These are phyloP conservation scores for Phallus indusiatus DNA, from an alignment of 768 basidiomycete species.

Conservation along the genomic window DNA sequence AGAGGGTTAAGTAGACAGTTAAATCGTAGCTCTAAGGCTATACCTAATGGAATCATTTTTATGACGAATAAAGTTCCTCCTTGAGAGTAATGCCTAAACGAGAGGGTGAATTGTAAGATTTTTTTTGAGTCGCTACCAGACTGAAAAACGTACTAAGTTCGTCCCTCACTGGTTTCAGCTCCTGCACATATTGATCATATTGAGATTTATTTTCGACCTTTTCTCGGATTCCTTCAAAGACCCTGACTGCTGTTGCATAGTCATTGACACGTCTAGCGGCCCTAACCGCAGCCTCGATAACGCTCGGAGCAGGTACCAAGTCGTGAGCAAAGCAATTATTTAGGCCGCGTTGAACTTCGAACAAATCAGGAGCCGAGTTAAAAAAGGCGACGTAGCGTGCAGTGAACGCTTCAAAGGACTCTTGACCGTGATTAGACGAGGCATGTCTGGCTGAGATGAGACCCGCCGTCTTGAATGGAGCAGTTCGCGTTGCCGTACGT, in stretches of 20 bases:
- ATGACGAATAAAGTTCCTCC: constrained; percentile 7
- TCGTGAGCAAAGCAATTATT: constrained; percentile 99
- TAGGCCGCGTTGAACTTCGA: constrained; percentile 96
- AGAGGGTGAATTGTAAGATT: not conserved
- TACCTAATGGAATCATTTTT: not conserved
- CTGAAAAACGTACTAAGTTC: constrained; percentile 64
- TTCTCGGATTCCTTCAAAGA: constrained; percentile 93
- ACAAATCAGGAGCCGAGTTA: constrained; percentile 85
- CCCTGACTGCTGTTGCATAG: constrained; percentile 91
- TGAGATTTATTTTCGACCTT: constrained; percentile 98
- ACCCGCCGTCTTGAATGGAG: constrained; percentile 28
- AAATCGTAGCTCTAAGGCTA: not conserved
- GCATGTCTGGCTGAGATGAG: constrained; percentile 31
- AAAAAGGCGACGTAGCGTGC: constrained; percentile 93
- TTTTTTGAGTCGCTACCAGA: not conserved
- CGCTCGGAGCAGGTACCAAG: constrained; percentile 75
- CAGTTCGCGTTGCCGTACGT: constrained; percentile 45
- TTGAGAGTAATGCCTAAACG: constrained; percentile 3
- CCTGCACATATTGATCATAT: constrained; percentile 87
- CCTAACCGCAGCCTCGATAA: constrained; percentile 79
- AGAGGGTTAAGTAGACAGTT: not conserved
- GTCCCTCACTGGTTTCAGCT: constrained; percentile 78
- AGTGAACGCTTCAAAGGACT: constrained; percentile 91
- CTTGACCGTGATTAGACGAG: constrained; percentile 66
- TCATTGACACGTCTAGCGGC: constrained; percentile 91